Percentiles rank a stretch among this genome's conserved stretches.
phyloP scores from a whole-genome alignment of 2,329 filamentous ascomycete genomes.

The Hypoxylon sp. region DNA sequence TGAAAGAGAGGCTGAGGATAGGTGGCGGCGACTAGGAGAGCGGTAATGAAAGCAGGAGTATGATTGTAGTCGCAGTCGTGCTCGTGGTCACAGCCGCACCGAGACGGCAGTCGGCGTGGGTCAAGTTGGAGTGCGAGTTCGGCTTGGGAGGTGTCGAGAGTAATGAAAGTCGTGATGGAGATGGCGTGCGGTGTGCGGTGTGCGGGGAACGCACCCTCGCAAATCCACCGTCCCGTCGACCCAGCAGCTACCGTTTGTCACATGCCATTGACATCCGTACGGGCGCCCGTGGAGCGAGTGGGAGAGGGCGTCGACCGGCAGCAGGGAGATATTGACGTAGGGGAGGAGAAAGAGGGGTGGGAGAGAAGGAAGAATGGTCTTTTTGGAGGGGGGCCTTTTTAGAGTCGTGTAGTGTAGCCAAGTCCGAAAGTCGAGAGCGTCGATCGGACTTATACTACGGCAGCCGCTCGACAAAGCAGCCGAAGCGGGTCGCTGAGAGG shows the following conservation, averaged over 20 bases:
- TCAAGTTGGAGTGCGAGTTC: background rate
- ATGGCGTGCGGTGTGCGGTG: conserved; percentile 51
- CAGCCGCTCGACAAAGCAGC: conserved; percentile 20
- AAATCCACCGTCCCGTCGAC: conserved; percentile 64
- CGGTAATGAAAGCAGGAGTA: conserved; percentile 21
- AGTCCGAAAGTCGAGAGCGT: conserved; percentile 31
- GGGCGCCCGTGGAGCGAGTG: conserved; percentile 25
- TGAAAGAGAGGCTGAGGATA: conserved; percentile 11
- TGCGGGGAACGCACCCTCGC: conserved; percentile 67
- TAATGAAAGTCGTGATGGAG: conserved; percentile 42
- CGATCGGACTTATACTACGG: conserved; percentile 33
- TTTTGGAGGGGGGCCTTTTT: conserved; percentile 3
- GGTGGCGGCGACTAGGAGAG: conserved; percentile 21
- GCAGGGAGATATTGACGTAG: conserved; percentile 4
- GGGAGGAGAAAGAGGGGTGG: conserved; percentile 12
- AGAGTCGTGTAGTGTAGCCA: conserved; percentile 17
- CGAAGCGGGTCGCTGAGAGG: conserved; percentile 31
- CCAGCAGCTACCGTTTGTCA: conserved; percentile 60
- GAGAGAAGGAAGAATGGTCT: conserved; percentile 14
- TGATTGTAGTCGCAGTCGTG: too few species aligned
- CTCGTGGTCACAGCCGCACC: background rate
- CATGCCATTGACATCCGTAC: conserved; percentile 61
- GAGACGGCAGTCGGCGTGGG: conserved; percentile 2
- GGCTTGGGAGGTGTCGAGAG: conserved; percentile 9
- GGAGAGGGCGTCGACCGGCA: conserved; percentile 15